A percentile compares a stretch with the other conserved stretches of the same genome.
Conservation (phyloP, 2,329 filamentous ascomycete species). For the Penicillium sp. region DNA sequence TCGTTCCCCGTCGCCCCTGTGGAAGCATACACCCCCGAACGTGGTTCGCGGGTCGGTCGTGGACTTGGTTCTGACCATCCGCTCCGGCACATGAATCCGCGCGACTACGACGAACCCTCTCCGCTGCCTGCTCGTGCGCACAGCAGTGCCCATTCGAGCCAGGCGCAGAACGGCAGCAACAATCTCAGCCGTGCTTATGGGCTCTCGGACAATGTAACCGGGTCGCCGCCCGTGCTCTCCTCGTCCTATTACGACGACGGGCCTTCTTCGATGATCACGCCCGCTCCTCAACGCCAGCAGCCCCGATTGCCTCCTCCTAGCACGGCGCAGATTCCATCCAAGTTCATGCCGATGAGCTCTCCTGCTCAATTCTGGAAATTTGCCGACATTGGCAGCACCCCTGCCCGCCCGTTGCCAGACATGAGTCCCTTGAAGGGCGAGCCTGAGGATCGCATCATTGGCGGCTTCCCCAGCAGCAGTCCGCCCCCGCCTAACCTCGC, state of each 20-base stretch:
- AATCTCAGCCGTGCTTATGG: conserved; percentile 38
- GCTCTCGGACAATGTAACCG: conserved; percentile 39
- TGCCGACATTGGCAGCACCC: conserved; percentile 47
- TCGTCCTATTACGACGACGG: conserved; percentile 51
- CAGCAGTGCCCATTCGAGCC: conserved; percentile 24
- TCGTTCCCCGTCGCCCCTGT: conserved; percentile 44
- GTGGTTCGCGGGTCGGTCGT: conserved; percentile 40
- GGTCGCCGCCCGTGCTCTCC: conserved; percentile 48
- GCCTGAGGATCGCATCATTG: conserved; percentile 33
- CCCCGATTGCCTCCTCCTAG: conserved; percentile 49
- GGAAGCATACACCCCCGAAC: conserved; percentile 49
- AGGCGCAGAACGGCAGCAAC: conserved; percentile 22
- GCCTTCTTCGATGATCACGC: conserved; percentile 48
- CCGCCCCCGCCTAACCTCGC: conserved; percentile 47
- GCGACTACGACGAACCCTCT: conserved; percentile 44
- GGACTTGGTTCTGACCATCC: conserved; percentile 31
- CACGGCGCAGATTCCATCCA: conserved; percentile 50
- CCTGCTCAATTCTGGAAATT: conserved; percentile 53
- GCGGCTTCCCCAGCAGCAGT: conserved; percentile 47
- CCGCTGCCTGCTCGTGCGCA: conserved; percentile 40
- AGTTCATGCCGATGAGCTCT: conserved; percentile 53
- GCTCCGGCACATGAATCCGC: conserved; percentile 31
- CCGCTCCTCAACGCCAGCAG: conserved; percentile 49
- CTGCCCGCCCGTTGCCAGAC: conserved; percentile 43
- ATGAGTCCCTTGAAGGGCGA: conserved; percentile 50